Percentiles rank a stretch among this genome's conserved stretches.
Evolutionary conservation across 139 green algal genomes (phyloP).

Genomic region (Chlorella sp.): DNA sequence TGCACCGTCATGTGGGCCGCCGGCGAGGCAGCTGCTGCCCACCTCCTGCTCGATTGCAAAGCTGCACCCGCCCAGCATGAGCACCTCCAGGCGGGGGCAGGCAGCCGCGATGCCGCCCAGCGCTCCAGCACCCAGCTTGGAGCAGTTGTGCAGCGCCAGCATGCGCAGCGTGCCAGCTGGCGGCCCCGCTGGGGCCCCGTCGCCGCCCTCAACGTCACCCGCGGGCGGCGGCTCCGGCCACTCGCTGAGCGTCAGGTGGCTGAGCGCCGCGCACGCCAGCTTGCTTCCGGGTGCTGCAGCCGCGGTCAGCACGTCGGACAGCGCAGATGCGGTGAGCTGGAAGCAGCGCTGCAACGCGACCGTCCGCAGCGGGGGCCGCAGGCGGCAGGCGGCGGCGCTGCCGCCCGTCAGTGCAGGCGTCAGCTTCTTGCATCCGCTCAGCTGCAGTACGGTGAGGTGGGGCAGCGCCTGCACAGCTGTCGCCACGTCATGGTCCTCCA

Average conservation of each 20-base stretch:
- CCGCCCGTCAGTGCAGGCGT: constrained; percentile 19
- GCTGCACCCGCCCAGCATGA: constrained; percentile 67
- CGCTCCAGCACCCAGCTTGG: constrained; percentile 25
- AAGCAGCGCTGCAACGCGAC: constrained; percentile 77
- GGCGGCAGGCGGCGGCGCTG: background rate
- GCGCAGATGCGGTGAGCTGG: constrained; percentile 53
- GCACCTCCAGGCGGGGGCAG: constrained; percentile 63
- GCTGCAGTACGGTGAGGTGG: constrained; percentile 48
- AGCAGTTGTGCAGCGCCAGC: constrained; percentile 71
- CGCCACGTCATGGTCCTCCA: constrained; percentile 61
- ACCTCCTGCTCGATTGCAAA: constrained; percentile 12
- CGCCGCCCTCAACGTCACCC: background rate
- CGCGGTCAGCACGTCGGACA: constrained; percentile 53
- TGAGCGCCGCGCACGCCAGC: background rate
- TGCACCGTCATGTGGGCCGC: background rate
- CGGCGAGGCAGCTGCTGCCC: too few relatives aligned
- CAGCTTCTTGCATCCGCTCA: constrained; percentile 69
- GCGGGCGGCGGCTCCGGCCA: background rate
- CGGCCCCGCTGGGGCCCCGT: background rate
- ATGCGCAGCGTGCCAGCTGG: constrained; percentile 35
- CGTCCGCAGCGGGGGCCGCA: background rate
- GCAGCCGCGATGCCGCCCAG: constrained; percentile 47
- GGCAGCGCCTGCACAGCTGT: constrained; percentile 25
- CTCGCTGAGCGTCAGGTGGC: constrained; percentile 40
- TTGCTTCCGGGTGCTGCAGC: background rate